Percentiles rank a stretch among this genome's conserved stretches.
These are phyloP conservation scores for Grosmannia penicillata DNA, from an alignment of 2,329 filamentous ascomycete genomes.

Conservation along the genomic window DNA sequence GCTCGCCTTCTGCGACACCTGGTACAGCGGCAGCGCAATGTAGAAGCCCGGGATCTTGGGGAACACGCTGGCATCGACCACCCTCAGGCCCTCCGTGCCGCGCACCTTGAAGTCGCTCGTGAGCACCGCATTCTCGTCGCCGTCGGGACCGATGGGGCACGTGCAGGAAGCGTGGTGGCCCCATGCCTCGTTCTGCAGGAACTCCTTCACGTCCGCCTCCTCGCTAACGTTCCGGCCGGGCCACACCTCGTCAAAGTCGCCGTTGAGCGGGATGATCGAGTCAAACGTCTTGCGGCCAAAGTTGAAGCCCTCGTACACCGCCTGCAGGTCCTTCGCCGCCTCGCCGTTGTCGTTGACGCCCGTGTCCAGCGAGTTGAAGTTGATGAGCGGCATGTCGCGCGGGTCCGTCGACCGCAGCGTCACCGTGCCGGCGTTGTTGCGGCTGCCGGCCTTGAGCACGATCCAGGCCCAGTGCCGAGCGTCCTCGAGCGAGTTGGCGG, in stretches of 20 bases:
- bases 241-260: slow-evolving; percentile 1
- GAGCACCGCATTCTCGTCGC: slow-evolving; percentile 35
- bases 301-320: slow-evolving; percentile 10
- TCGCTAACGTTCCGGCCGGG: background rate
- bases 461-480: slow-evolving; percentile 27
- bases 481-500: slow-evolving; percentile 15
- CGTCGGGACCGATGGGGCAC: slow-evolving; percentile 33
- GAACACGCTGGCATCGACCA: slow-evolving; percentile 38
- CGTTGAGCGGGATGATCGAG: slow-evolving; percentile 8
- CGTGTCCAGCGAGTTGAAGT: slow-evolving; percentile 44
- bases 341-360: slow-evolving; percentile 7
- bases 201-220: slow-evolving; percentile 6
- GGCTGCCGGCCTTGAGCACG: slow-evolving; percentile 47
- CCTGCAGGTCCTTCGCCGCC: slow-evolving; percentile 5
- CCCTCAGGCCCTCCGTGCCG: slow-evolving; percentile 33
- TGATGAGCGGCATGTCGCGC: slow-evolving; percentile 46
- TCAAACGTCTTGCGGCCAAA: slow-evolving; percentile 7
- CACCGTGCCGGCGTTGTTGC: slow-evolving; percentile 48
- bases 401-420: slow-evolving; percentile 45
- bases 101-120: slow-evolving; percentile 37
- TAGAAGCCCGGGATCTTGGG: slow-evolving; percentile 26
- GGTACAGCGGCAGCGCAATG: slow-evolving; percentile 33
- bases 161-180: slow-evolving; percentile 40
- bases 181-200: slow-evolving; percentile 25
- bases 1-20: slow-evolving; percentile 37